Evolutionary conservation across 2,329 filamentous ascomycete genomes (phyloP).

Genomic region (Claviceps pazoutovae): DNA sequence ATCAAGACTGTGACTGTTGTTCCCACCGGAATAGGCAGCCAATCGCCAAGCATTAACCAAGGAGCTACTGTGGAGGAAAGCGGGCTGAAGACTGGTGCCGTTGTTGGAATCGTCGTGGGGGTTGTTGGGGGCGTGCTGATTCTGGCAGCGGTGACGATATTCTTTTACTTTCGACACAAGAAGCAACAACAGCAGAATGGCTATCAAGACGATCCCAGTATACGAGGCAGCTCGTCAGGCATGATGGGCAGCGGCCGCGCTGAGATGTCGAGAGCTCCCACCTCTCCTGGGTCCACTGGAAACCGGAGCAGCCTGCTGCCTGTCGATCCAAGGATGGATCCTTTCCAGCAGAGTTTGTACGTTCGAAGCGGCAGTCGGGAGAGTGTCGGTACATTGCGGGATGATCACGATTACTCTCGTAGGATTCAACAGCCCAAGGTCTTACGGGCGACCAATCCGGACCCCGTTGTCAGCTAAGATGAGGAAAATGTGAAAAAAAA

Average conservation of each 20-base stretch:
- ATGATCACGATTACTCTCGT: conserved; percentile 53
- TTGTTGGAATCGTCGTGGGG: conserved; percentile 40
- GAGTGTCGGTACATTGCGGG: conserved; percentile 48
- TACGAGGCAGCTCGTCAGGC: conserved; percentile 37
- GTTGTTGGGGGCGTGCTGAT: conserved; percentile 30
- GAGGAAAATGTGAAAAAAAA: not conserved
- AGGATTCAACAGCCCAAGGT: conserved; percentile 42
- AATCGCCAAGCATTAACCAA: conserved; percentile 7
- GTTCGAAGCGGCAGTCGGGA: conserved; percentile 45
- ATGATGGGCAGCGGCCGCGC: conserved; percentile 29
- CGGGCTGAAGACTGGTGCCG: conserved; percentile 30
- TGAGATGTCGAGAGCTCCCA: conserved; percentile 25
- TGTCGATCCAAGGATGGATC: conserved; percentile 50
- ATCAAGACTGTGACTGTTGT: conserved; percentile 41
- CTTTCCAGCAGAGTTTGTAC: conserved; percentile 44
- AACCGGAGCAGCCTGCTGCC: conserved; percentile 40
- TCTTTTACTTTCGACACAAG: conserved; percentile 31
- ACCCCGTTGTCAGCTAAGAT: conserved; percentile 23
- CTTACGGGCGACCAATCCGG: conserved; percentile 49
- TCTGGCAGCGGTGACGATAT: conserved; percentile 22
- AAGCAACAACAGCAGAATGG: conserved; percentile 29
- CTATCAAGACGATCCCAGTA: conserved; percentile 30
- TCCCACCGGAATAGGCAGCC: conserved; percentile 21
- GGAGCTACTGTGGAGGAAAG: conserved; percentile 9
- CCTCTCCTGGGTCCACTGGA: conserved; percentile 23